Percentiles rank a stretch among this genome's conserved stretches.
phyloP scores from a whole-genome alignment of 2,329 filamentous ascomycete genomes.

The Sordariomycetes sp. region DNA sequence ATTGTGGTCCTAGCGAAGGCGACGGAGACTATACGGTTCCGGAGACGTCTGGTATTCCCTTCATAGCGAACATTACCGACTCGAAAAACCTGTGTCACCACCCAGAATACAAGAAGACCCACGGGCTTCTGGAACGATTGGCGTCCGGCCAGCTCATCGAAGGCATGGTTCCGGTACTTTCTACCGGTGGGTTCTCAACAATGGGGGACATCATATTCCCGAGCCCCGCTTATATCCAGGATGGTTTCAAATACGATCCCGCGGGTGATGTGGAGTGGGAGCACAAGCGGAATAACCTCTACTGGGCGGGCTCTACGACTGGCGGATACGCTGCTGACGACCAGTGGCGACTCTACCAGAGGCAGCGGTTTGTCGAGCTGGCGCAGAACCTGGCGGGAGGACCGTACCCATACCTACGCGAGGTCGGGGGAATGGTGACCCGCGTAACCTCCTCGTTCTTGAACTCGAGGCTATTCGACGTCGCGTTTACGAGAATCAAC shows the following conservation, averaged over 20 bases:
- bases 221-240: slow-evolving; percentile 31
- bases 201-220: slow-evolving; percentile 40
- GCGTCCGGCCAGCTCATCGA: slow-evolving; percentile 24
- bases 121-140: slow-evolving; percentile 31
- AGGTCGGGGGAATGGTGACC: slow-evolving; percentile 8
- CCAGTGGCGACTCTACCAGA: slow-evolving; percentile 28
- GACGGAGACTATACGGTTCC: background rate
- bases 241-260: slow-evolving; percentile 25
- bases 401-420: slow-evolving; percentile 17
- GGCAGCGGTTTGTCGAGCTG: slow-evolving; percentile 29
- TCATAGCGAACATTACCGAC: background rate
- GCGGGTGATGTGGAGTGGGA: slow-evolving; percentile 30
- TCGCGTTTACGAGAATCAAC: slow-evolving; percentile 28
- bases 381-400: slow-evolving; percentile 16
- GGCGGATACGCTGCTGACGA: slow-evolving; percentile 24
- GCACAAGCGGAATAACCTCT: slow-evolving; percentile 33
- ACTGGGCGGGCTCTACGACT: slow-evolving; percentile 44
- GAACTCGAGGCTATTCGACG: slow-evolving; percentile 24
- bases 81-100: slow-evolving; percentile 28
- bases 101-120: slow-evolving; percentile 23
- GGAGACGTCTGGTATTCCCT: background rate
- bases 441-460: slow-evolving; percentile 13
- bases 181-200: slow-evolving; percentile 26
- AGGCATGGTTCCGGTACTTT: slow-evolving; percentile 29
- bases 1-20: background rate